phyloP scores from a whole-genome alignment of 495 filamentous ascomycete genomes.

The Ramalina intermedia region DNA sequence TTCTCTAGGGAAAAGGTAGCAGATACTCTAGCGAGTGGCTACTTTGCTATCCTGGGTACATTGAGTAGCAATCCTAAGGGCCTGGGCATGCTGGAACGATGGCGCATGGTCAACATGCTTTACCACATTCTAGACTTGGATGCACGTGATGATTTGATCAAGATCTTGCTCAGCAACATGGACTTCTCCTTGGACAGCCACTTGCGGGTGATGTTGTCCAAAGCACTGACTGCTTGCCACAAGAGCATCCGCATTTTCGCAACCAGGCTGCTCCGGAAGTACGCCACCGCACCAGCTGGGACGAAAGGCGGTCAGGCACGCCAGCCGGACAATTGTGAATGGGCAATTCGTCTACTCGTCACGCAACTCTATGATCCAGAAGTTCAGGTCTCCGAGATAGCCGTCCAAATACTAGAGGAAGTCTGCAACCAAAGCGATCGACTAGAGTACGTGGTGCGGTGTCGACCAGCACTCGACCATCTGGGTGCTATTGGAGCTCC shows the following conservation, averaged over 20 bases:
- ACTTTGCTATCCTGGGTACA: constrained; percentile 82
- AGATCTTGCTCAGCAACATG: constrained; percentile 73
- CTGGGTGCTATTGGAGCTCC: constrained; percentile 94
- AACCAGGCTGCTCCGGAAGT: constrained; percentile 71
- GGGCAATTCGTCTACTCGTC: constrained; percentile 92
- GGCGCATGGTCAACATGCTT: constrained; percentile 98
- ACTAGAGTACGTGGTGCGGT: constrained; percentile 91
- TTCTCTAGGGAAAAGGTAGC: constrained; percentile 72
- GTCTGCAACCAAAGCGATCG: constrained; percentile 82
- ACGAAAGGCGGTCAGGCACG: constrained; percentile 18
- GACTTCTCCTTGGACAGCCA: constrained; percentile 84
- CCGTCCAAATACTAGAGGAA: constrained; percentile 93
- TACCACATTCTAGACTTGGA: constrained; percentile 91
- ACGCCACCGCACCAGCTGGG: constrained; percentile 43
- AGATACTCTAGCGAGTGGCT: constrained; percentile 76
- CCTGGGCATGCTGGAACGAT: constrained; percentile 80
- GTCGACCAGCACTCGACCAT: constrained; percentile 89
- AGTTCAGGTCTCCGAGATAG: constrained; percentile 86
- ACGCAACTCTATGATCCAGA: constrained; percentile 96
- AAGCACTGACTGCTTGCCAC: constrained; percentile 77
- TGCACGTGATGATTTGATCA: constrained; percentile 79
- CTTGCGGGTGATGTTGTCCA: constrained; percentile 80
- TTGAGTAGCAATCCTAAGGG: constrained; percentile 70
- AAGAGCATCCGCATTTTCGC: constrained; percentile 83
- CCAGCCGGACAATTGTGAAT: constrained; percentile 43